Base-by-base conservation (phyloP, 2,329 filamentous ascomycete genomes). In the Hypomyces rosellus region DNA sequence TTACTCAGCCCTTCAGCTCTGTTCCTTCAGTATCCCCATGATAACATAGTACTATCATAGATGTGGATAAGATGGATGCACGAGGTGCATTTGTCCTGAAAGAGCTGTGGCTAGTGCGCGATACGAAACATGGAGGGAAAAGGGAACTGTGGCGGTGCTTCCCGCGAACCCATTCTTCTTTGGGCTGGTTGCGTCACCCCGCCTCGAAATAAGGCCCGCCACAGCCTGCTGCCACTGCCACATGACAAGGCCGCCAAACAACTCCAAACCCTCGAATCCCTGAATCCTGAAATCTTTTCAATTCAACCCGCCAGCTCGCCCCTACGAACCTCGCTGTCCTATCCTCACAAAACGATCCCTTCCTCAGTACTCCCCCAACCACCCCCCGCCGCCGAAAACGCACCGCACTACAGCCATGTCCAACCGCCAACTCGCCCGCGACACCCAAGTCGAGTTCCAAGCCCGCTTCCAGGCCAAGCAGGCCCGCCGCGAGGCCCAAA, bases 371-470 rank as follows among this genome's bases (percentile, higher is more conserved):
- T 16, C 36, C 36, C 36, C 37, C 39, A 15, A 45, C 40, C 38
- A 39, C n/a, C n/a, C n/a, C n/a, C n/a, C n/a, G 15, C 25, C 34
- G 49, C 18, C 48, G 3, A 47, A 16, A 7, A 22, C 16, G 20
- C 45, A 43, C n/a, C 22, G 13, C 42, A 15, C n/a, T 16, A 41
- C 12, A 42, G 22, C 53, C 51, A 82, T 82, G 79, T 76, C 77
- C 54, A 80, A 80, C 66, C 74, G 78, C 64, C 78, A 82, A 63
- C 70, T 74, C 51, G 73, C 77, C 57, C 74, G 78, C 66, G 79
- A 82, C 66, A 82, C 78, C 75, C 77, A 82, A 62, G 74, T 78
- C 67, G 79, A 82, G 67, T 81, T 82, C 64, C 78, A 82, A 63
- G 79, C 79, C 54, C 76, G 79, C 65, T 81, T 83, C 68, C 77